phyloP scores from a whole-genome alignment of 306 rosid species.

The Carpinus fangiana region DNA sequence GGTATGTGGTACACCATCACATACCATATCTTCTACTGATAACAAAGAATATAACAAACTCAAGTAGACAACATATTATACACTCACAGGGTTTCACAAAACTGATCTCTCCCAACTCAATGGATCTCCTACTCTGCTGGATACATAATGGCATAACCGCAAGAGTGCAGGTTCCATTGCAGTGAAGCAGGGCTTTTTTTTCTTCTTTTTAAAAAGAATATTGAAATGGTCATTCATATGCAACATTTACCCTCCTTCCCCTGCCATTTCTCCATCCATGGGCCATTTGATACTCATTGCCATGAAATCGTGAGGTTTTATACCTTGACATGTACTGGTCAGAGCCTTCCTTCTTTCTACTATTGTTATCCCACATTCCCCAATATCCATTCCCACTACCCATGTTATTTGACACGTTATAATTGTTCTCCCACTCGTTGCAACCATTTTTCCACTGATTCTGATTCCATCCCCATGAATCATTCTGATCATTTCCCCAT shows the following conservation, averaged over 20 bases:
- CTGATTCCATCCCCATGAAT: slow-evolving; percentile 39
- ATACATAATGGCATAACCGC: slow-evolving; percentile 20
- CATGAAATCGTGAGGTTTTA: slow-evolving; percentile 37
- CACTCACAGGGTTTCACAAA: slow-evolving; percentile 28
- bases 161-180: slow-evolving; percentile 26
- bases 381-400: slow-evolving; percentile 34
- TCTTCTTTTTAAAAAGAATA: not conserved
- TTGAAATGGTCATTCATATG: slow-evolving; percentile 2
- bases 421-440: slow-evolving; percentile 26
- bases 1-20: not conserved
- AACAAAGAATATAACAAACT: slow-evolving; percentile 11
- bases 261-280: slow-evolving; percentile 53
- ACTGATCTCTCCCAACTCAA: slow-evolving; percentile 37
- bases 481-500: slow-evolving; percentile 30
- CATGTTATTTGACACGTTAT: slow-evolving; percentile 3
- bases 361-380: slow-evolving; percentile 38
- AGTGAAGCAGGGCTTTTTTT: slow-evolving; percentile 17
- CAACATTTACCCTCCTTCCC: slow-evolving; percentile 41
- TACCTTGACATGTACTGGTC: slow-evolving; percentile 36
- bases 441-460: slow-evolving; percentile 35
- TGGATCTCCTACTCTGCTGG: slow-evolving; percentile 23
- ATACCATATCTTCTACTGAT: not conserved
- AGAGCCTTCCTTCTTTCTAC: slow-evolving; percentile 36
- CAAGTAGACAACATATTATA: not conserved
- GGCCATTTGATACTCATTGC: slow-evolving; percentile 38